Percentiles rank a stretch among this genome's conserved stretches.
Conservation (phyloP, 805 yeast species). For the Pichia eremophila region DNA sequence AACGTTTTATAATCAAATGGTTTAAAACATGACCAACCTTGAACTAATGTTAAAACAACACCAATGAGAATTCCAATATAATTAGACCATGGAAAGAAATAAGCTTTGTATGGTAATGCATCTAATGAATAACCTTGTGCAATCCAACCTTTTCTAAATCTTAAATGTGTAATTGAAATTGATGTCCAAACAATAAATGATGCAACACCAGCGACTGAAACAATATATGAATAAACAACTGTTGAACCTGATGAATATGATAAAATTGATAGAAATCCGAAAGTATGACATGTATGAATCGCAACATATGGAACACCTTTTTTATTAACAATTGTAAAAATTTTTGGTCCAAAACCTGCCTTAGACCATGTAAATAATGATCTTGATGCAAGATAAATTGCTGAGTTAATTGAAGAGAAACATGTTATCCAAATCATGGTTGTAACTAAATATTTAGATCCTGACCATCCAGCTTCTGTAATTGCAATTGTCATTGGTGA, state of each 20-base stretch:
- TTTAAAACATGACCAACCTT: slow-evolving; percentile 56
- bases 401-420: slow-evolving; percentile 60
- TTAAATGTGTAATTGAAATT: slow-evolving; percentile 44
- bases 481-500: slow-evolving; percentile 42
- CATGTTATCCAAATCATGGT: slow-evolving; percentile 57
- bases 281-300: slow-evolving; percentile 41
- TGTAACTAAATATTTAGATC: slow-evolving; percentile 45
- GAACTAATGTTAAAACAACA: slow-evolving; percentile 46
- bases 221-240: slow-evolving; percentile 49
- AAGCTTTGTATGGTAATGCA: slow-evolving; percentile 46
- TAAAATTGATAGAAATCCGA: slow-evolving; percentile 50
- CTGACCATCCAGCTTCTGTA: slow-evolving; percentile 42
- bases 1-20: slow-evolving; percentile 50
- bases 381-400: slow-evolving; percentile 62
- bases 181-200: slow-evolving; percentile 62
- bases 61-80: slow-evolving; percentile 40
- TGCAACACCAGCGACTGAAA: slow-evolving; percentile 56
- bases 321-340: slow-evolving; percentile 39
- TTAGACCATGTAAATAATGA: slow-evolving; percentile 56
- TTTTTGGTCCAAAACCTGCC: slow-evolving; percentile 39
- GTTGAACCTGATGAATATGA: slow-evolving; percentile 51
- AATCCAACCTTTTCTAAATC: slow-evolving; percentile 44
- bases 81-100: slow-evolving; percentile 43
- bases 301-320: slow-evolving; percentile 61
- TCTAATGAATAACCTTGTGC: slow-evolving; percentile 31